Conservation (phyloP, 352 stramenopile species). For the Pythium periplocum region DNA sequence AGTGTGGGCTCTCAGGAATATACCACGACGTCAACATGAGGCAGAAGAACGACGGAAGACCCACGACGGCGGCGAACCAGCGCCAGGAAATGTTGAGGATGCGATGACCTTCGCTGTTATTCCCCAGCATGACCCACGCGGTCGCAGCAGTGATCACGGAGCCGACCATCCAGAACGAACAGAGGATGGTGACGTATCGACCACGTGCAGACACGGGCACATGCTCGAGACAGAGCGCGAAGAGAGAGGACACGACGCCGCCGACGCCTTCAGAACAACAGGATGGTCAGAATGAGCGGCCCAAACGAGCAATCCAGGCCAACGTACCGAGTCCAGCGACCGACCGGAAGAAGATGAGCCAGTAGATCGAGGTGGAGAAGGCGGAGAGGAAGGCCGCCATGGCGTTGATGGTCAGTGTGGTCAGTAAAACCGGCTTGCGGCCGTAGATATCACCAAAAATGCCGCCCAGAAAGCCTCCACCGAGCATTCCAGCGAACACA, state of each 20-base stretch:
- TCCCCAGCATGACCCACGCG: constrained; percentile 84
- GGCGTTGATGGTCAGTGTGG: constrained; percentile 79
- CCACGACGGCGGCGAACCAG: constrained; percentile 73
- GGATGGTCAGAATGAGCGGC: constrained; percentile 6
- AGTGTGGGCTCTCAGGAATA: constrained; percentile 81
- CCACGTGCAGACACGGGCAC: constrained; percentile 63
- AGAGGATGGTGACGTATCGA: constrained; percentile 83
- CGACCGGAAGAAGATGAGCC: constrained; percentile 73
- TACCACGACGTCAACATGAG: constrained; percentile 57
- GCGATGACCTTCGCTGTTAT: constrained; percentile 42
- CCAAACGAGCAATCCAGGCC: background rate
- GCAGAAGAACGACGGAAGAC: constrained; percentile 65
- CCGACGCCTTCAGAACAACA: constrained; percentile 60
- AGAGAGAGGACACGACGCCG: constrained; percentile 81
- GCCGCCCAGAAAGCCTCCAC: constrained; percentile 70
- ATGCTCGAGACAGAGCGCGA: constrained; percentile 84
- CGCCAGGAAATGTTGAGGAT: constrained; percentile 79
- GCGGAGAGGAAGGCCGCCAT: constrained; percentile 71
- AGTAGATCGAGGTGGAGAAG: constrained; percentile 57
- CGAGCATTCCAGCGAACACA: constrained; percentile 88
- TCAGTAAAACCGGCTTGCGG: constrained; percentile 68
- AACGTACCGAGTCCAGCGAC: constrained; percentile 39
- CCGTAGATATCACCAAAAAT: constrained; percentile 77
- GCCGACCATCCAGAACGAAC: constrained; percentile 90
- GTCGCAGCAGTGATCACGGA: constrained; percentile 72